Percentiles rank a stretch among this genome's conserved stretches.
Evolutionary conservation across 2,329 filamentous ascomycete species (phyloP).

Genomic region (Zopfia rhizophila): DNA sequence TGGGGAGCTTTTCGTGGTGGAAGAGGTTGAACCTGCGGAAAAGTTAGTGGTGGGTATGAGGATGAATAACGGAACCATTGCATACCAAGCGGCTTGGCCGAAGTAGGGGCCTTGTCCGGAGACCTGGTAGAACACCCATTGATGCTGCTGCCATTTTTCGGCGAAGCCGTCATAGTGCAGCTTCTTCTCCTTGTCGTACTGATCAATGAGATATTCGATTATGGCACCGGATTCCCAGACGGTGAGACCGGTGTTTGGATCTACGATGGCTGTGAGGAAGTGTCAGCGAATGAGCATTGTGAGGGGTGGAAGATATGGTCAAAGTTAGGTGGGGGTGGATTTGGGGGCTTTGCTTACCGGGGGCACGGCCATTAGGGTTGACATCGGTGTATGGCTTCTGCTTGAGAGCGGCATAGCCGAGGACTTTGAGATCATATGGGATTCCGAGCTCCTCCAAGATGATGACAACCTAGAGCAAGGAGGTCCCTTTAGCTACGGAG

Average conservation of each 20-base stretch:
- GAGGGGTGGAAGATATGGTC: no score
- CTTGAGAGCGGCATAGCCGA: no score
- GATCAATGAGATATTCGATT: slow-evolving; percentile 51
- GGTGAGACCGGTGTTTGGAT: slow-evolving; percentile 56
- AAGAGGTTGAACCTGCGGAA: slow-evolving; percentile 40
- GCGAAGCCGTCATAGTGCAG: slow-evolving; percentile 34
- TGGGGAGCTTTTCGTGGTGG: slow-evolving; percentile 56
- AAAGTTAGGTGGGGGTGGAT: no score
- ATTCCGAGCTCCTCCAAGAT: slow-evolving; percentile 56
- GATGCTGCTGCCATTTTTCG: slow-evolving; percentile 36
- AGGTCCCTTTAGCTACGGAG: no score
- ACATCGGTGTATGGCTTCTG: slow-evolving; percentile 42
- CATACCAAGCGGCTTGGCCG: slow-evolving; percentile 59
- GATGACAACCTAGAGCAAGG: slow-evolving; percentile 28
- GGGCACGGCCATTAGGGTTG: slow-evolving; percentile 52
- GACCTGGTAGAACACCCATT: slow-evolving; percentile 49
- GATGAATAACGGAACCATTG: no score
- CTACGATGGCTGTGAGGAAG: slow-evolving; percentile 59
- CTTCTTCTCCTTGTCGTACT: slow-evolving; percentile 43
- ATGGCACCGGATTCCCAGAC: slow-evolving; percentile 55
- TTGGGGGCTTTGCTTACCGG: no score
- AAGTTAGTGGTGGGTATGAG: background rate
- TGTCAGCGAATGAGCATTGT: no score
- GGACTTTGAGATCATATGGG: slow-evolving; percentile 50
- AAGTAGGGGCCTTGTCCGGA: slow-evolving; percentile 49